Conservation (phyloP, 2,329 filamentous ascomycete genomes). For the Stachybotrys chlorohalonatus region DNA sequence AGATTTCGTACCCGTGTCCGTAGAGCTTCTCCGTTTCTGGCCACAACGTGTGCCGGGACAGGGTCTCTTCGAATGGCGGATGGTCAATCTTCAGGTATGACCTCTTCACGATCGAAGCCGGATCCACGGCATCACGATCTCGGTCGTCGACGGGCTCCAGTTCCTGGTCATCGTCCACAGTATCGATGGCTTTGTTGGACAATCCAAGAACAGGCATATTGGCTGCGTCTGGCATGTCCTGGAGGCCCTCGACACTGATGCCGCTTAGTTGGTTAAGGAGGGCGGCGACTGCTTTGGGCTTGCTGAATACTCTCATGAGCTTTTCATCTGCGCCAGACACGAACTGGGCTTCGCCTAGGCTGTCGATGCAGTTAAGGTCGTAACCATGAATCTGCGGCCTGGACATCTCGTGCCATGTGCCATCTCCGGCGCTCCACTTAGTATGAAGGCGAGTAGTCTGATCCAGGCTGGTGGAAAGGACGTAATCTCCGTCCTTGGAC, state of each 20-base stretch:
- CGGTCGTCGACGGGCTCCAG: slow-evolving; percentile 33
- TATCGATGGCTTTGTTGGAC: slow-evolving; percentile 85
- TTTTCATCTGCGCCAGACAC: slow-evolving; percentile 97
- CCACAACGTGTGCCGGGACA: slow-evolving; percentile 87
- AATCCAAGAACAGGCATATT: slow-evolving; percentile 92
- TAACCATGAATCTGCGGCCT: slow-evolving; percentile 97
- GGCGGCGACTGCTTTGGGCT: slow-evolving; percentile 73
- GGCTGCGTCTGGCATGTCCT: slow-evolving; percentile 70
- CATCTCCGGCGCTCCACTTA: slow-evolving; percentile 52
- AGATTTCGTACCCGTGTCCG: slow-evolving; percentile 95
- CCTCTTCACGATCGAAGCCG: slow-evolving; percentile 45
- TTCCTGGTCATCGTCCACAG: slow-evolving; percentile 39
- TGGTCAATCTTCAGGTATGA: slow-evolving; percentile 57
- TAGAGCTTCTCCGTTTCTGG: slow-evolving; percentile 95
- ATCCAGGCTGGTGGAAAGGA: slow-evolving; percentile 83
- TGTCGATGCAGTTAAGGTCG: slow-evolving; percentile 88
- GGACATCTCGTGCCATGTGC: slow-evolving; percentile 91
- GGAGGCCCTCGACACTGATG: slow-evolving; percentile 32
- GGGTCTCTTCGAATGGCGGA: slow-evolving; percentile 81
- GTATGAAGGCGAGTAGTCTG: slow-evolving; percentile 88
- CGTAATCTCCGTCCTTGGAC: slow-evolving; percentile 72
- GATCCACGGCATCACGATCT: slow-evolving; percentile 45
- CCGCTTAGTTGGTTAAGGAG: slow-evolving; percentile 62
- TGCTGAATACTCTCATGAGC: slow-evolving; percentile 87
- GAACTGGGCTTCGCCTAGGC: slow-evolving; percentile 65